Evolutionary conservation across 106 monocot species (phyloP), one percentile per base, ranked within the genome.

Genomic region (Iris macrosiphon): DNA sequence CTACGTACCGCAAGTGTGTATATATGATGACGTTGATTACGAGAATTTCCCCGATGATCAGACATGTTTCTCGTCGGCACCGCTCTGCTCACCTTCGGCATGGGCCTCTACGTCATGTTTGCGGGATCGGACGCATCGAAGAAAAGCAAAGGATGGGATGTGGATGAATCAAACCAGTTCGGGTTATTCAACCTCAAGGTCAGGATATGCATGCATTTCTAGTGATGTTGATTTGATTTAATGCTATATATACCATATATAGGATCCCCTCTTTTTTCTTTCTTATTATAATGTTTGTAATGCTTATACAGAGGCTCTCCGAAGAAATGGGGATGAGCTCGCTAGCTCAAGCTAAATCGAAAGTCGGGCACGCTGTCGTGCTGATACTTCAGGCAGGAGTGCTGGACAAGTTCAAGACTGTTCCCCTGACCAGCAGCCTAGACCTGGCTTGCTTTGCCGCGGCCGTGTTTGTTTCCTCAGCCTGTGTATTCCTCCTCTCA

Each of bases 1-100:
- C 18, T 10, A 23, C 18, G 37, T 39, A 1, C 13, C n/a, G n/a
- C n/a, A n/a, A n/a, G n/a, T n/a, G n/a, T n/a, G n/a, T n/a, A 13
- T 1, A 27, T 2, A 0, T 27, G 8, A 9, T 27, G 24, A 1
- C 11, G 2, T 4, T 49, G 0, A 4, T 13, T 12, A 12, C 26
- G 13, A 25, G 10, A 2, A 44, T 11, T 31, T 55, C 33, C 18
- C n/a, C n/a, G n/a, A 14, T 17, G 38, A 14, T n/a, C 74, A 74
- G 68, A 74, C 15, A 74, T 74, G 69, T 79, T 74, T 55, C 60
- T 79, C 8, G 34, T 73, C 15, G 79, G 79, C 45, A 70, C 74
- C 27, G 79, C 73, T 39, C 33, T 79, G 64, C 69, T 74, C 17
- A 69, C 69, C 4, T 69, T 69, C 23, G 69, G 69, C 17, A 69